Percentiles rank a stretch among this genome's conserved stretches.
Evolutionary conservation across 352 stramenopile genomes (phyloP).

Genomic region (Phytopythium aichiense): DNA sequence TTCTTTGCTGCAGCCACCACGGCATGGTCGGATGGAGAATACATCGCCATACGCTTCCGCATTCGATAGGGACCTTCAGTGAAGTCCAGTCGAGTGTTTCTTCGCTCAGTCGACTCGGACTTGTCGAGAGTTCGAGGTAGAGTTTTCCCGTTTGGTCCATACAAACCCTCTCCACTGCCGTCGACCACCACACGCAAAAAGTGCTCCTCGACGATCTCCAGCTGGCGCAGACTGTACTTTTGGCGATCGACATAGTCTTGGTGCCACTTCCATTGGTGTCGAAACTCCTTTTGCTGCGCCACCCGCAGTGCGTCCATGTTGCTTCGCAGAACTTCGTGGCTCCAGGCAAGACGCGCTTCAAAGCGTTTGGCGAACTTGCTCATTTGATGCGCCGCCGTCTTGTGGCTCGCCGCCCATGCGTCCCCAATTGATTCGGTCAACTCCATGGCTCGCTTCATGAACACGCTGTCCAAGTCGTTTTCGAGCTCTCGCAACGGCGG

Average conservation of each 20-base stretch:
- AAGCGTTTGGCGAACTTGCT: constrained; percentile 46
- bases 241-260: constrained; percentile 62
- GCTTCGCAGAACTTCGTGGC: constrained; percentile 26
- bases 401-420: constrained; percentile 43
- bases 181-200: constrained; percentile 9
- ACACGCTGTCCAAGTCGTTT: constrained; percentile 53
- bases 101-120: background rate
- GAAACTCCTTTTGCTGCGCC: constrained; percentile 46
- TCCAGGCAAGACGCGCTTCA: constrained; percentile 35
- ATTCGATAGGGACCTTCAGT: constrained; percentile 67
- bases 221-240: constrained; percentile 59
- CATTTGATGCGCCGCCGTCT: constrained; percentile 23
- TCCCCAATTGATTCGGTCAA: constrained; percentile 53
- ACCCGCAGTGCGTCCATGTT: constrained; percentile 35
- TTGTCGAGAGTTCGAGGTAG: background rate
- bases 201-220: constrained; percentile 29
- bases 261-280: constrained; percentile 55
- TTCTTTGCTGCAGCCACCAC: background rate
- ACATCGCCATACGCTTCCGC: constrained; percentile 40
- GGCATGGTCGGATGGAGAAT: constrained; percentile 4
- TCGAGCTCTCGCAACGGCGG: constrained; percentile 64
- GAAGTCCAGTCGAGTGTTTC: constrained; percentile 33
- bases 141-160: background rate
- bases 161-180: background rate
- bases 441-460: constrained; percentile 46